Percentiles rank a stretch among this genome's conserved stretches.
Evolutionary conservation across 306 rosid genomes (phyloP).

Genomic region (Chamaecrista fasciculata): DNA sequence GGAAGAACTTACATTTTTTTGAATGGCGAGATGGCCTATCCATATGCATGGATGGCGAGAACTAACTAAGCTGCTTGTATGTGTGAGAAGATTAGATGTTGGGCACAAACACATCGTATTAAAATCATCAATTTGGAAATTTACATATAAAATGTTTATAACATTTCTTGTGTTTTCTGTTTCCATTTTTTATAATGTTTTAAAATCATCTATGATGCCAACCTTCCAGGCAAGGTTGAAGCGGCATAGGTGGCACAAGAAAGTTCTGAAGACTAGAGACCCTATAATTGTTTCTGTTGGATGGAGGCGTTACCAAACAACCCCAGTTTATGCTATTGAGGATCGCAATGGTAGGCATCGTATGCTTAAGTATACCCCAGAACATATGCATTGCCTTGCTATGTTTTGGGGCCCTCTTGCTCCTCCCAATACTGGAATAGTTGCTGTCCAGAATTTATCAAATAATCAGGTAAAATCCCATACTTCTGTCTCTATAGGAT

Average conservation of each 20-base stretch:
- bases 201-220: background rate
- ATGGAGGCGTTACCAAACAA: conserved; percentile 97
- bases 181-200: conserved; percentile 11
- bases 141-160: background rate
- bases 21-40: conserved; percentile 19
- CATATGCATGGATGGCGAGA: background rate
- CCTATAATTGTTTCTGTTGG: conserved; percentile 88
- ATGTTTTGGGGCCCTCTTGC: conserved; percentile 97
- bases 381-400: conserved; percentile 92
- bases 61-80: conserved; percentile 1
- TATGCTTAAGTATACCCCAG: conserved; percentile 95
- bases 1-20: background rate
- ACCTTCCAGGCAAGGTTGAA: conserved; percentile 76
- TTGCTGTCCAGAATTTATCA: conserved; percentile 80
- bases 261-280: conserved; percentile 84
- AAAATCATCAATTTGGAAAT: conserved; percentile 4
- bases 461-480: conserved; percentile 61
- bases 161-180: background rate
- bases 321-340: conserved; percentile 85
- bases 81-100: conserved; percentile 2
- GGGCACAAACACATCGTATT: background rate
- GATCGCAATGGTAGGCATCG: conserved; percentile 85
- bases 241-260: conserved; percentile 93
- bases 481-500: background rate
- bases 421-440: conserved; percentile 86